A percentile compares a stretch with the other conserved stretches of the same genome.
Conservation (phyloP, 129 eudicot genomes). For the Daucus carota region DH1_v3.0 NC_030387.2:33483501-33484000, state of each 20-base stretch:
- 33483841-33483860: slow-evolving; percentile 93
- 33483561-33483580: slow-evolving; percentile 67
- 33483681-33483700: slow-evolving; percentile 67
- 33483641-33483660: slow-evolving; percentile 85
- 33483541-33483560: slow-evolving; percentile 55
- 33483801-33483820: slow-evolving; percentile 66
- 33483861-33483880: slow-evolving; percentile 71
- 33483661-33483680: slow-evolving; percentile 54
- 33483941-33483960: slow-evolving; percentile 94
- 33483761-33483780: slow-evolving; percentile 92
- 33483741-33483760: slow-evolving; percentile 90
- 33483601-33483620: slow-evolving; percentile 93
- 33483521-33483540: slow-evolving; percentile 87
- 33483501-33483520: slow-evolving; percentile 95
- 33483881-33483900: slow-evolving; percentile 59
- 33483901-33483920: slow-evolving; percentile 49
- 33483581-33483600: slow-evolving; percentile 90
- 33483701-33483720: slow-evolving; percentile 79
- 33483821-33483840: slow-evolving; percentile 82
- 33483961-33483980: slow-evolving; percentile 91
- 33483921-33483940: slow-evolving; percentile 80
- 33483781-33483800: slow-evolving; percentile 75
- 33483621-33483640: slow-evolving; percentile 99
- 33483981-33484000: slow-evolving; percentile 83
- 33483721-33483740: slow-evolving; percentile 81